Conservation (phyloP, 345 rosid genomes). For the Eutrema japonicum region DNA sequence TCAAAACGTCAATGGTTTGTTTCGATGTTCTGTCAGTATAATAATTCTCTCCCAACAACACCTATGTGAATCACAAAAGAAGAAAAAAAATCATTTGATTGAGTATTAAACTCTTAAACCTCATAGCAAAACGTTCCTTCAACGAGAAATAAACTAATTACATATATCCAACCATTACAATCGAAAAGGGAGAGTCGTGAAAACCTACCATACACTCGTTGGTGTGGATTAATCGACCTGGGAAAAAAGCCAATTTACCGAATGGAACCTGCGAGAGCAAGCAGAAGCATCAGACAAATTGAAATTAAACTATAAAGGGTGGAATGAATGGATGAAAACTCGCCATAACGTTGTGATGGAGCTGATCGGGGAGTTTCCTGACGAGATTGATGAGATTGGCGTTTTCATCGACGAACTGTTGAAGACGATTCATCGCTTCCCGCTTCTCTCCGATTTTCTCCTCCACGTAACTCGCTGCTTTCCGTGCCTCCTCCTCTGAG, state of each 20-base stretch:
- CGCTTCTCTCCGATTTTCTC: conserved; percentile 63
- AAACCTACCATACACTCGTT: conserved; percentile 77
- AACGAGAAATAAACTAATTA: background rate
- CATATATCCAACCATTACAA: background rate
- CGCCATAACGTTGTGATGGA: conserved; percentile 82
- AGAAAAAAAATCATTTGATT: background rate
- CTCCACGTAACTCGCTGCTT: conserved; percentile 71
- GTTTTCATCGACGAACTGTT: conserved; percentile 69
- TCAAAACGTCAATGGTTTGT: conserved; percentile 77
- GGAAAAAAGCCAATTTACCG: conserved; percentile 84
- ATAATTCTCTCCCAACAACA: conserved; percentile 83
- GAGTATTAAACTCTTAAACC: background rate
- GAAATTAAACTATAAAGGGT: background rate
- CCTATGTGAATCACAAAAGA: conserved; percentile 46
- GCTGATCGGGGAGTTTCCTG: conserved; percentile 74
- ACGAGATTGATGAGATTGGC: conserved; percentile 61
- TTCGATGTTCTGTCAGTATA: conserved; percentile 74
- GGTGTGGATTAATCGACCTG: conserved; percentile 85
- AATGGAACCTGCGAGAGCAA: conserved; percentile 65
- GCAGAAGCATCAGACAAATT: background rate
- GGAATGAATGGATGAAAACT: conserved; percentile 6
- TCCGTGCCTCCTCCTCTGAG: conserved; percentile 61
- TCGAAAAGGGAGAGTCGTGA: background rate
- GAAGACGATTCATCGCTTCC: conserved; percentile 55
- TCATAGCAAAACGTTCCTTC: background rate